Base-by-base conservation (phyloP, 2,329 filamentous ascomycete genomes). In the Paramyrothecium sp. region DNA sequence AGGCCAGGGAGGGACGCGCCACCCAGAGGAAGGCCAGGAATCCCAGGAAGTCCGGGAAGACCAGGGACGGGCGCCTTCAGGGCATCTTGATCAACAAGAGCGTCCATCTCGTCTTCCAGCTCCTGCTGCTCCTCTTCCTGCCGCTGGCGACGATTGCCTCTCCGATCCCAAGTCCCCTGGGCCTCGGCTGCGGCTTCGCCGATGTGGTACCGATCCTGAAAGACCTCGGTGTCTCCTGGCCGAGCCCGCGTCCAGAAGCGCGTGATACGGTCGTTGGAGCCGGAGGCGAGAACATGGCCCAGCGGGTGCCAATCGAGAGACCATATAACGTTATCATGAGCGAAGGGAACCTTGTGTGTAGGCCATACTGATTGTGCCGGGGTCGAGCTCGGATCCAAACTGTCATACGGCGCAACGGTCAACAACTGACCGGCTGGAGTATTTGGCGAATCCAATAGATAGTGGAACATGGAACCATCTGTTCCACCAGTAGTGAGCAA, bases 261-360 rank as follows among this genome's bases (percentile, higher is more conserved):
- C 2, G 95, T 98, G 60, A 97, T 93, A 46, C 95, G 89, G 72
- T 99, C 95, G 72, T 99, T 98, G 12, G 93, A 97, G 13, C 95
- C 95, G 2, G 94, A 96, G 1, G 93, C 93, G 8, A 99, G 84
- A 61, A 99, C 94, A 69, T 99, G 95, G 26, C 95, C 95, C 0
- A 98, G 82, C 1, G 95, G 95, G 71, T 99, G 95, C 93, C 95
- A 99, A 77, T 97, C 93, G 53, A 99, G 83, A 19, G 93, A 96
- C 95, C 95, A 99, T 62, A 99, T 95, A 19, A 92, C 92, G 71
- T 93, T 96, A 65, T 96, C 91, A 72, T 99, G 95, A 0, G 95
- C 95, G 68, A 89, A 94, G 8, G 90, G 86, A 33, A 97, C 77
- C 67, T 87, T 89, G 77, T 98, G 94, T 3, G 92, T 92, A 2